phyloP scores from a whole-genome alignment of 1,284 basidiomycete genomes.

The Sparassis latifolia region DNA sequence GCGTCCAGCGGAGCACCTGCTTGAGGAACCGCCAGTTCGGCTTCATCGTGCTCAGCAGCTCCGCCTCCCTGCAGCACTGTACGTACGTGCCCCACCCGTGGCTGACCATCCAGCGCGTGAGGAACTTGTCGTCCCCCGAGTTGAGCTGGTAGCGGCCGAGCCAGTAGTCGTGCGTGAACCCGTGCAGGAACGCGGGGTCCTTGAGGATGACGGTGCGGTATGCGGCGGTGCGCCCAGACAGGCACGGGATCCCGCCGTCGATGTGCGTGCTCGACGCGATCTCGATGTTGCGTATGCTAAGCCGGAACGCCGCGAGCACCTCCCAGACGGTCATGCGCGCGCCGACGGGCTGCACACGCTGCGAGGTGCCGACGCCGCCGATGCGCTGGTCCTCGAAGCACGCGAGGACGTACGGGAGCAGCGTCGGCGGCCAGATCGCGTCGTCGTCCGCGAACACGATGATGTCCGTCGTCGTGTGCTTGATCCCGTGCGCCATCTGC shows the following conservation, averaged over 20 bases:
- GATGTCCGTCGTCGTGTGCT: constrained; percentile 85
- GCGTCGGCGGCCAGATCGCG: constrained; percentile 88
- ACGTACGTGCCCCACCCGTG: constrained; percentile 93
- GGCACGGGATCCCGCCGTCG: constrained; percentile 86
- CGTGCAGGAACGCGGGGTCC: constrained; percentile 86
- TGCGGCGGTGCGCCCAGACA: constrained; percentile 87
- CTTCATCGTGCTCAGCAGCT: constrained; percentile 90
- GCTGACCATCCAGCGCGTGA: constrained; percentile 94
- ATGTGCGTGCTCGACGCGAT: constrained; percentile 86
- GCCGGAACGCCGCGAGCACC: constrained; percentile 85
- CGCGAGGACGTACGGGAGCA: constrained; percentile 79
- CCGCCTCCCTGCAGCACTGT: constrained; percentile 86
- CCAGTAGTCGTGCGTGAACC: constrained; percentile 93
- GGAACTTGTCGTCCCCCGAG: constrained; percentile 89
- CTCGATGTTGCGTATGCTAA: constrained; percentile 90
- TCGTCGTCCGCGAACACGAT: constrained; percentile 96
- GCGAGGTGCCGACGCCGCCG: constrained; percentile 86
- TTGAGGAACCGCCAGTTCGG: constrained; percentile 93
- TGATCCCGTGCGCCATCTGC: constrained; percentile 90
- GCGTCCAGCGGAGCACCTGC: constrained; percentile 87
- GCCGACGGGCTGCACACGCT: constrained; percentile 80
- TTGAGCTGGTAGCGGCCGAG: constrained; percentile 89
- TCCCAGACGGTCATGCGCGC: constrained; percentile 87
- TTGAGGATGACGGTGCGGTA: constrained; percentile 91
- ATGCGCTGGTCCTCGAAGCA: constrained; percentile 93